Base-by-base conservation (phyloP, 768 basidiomycete genomes). In the Porphyrellus cyaneotinctus region DNA sequence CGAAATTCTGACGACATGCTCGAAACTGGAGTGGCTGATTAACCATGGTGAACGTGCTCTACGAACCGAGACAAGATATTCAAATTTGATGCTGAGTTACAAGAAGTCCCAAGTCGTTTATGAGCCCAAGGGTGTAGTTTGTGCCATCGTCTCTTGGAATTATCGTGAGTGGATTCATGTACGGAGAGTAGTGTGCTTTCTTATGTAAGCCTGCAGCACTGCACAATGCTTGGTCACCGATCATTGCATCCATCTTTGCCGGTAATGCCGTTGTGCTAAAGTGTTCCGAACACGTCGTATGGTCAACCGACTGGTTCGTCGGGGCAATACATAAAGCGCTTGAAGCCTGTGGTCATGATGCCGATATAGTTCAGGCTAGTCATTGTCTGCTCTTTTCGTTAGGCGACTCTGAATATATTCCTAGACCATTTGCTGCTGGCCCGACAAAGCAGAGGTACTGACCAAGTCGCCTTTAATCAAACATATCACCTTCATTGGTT, bases 401-500 rank as follows among this genome's bases (percentile, higher is more conserved):
- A 11, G 9, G 33, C 13, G 11, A 43, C n/a, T 51, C 56, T 64
- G 35, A 65, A 14, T 43, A 31, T 46, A 18, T 51, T 36, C 39
- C 33, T 30, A 88, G 83, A 77, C 92, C 17, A 87, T 94, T 24
- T 87, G 87, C 56, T 97, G 94, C 66, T 88, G 84, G 66, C 95
- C 95, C 0, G 87, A 93, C 35, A 79, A 91, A 57, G 97, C 93
- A 1, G 82, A 86, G 44, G 82, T 82, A 1, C 69, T 99, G 42
- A 98, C 93, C 0, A 81, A 74, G 68, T 85, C 87, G 1, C 83
- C 88, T 0, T 63, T 78, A 24, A 87, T 99, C 56, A 90, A 88
- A 63, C 97, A 99, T 63, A 95, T 98, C 57, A 97, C 93, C 2
- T 95, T 95, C 66, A 93, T 95, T 65, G 88, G 91, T 23, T 91